Conservation (phyloP, 2,329 filamentous ascomycete species). For the Laburnicola sp. region DNA sequence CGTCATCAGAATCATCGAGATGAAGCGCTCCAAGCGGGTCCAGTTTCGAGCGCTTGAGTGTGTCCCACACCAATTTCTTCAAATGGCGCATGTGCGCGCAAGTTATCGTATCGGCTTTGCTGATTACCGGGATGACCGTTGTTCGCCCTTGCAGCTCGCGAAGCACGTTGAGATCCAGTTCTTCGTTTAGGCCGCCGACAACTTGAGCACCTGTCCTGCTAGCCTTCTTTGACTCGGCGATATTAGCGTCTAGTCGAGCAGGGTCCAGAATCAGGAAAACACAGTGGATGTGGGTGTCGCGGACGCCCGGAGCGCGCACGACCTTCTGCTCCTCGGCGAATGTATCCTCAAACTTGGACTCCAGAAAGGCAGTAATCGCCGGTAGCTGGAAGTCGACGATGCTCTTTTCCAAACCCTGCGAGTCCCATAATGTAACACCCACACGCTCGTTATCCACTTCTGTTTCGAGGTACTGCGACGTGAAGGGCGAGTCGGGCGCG, state of each 20-base stretch:
- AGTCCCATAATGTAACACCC: conserved; percentile 95
- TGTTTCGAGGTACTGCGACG: conserved; percentile 87
- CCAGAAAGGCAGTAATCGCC: conserved; percentile 87
- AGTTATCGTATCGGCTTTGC: conserved; percentile 97
- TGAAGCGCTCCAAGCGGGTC: conserved; percentile 87
- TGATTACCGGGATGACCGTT: conserved; percentile 90
- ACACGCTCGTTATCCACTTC: conserved; percentile 91
- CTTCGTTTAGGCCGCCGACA: conserved; percentile 77
- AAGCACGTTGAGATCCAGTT: conserved; percentile 87
- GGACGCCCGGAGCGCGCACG: conserved; percentile 84
- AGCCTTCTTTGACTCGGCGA: conserved; percentile 62
- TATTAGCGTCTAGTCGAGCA: conserved; percentile 78
- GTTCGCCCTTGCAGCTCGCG: conserved; percentile 89
- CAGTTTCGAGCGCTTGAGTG: conserved; percentile 79
- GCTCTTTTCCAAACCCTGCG: conserved; percentile 90
- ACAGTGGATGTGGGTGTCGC: conserved; percentile 96
- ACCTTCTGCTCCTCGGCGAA: conserved; percentile 98
- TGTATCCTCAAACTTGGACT: conserved; percentile 98
- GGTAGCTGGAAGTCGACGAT: conserved; percentile 92
- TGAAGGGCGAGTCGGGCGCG: conserved; percentile 62
- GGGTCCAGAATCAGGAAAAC: conserved; percentile 93
- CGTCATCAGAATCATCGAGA: conserved; percentile 69
- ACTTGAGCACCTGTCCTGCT: conserved; percentile 55
- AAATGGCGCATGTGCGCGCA: conserved; percentile 89
- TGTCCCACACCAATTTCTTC: conserved; percentile 88